These are phyloP conservation scores for Zygosaccharomyces siamensis DNA, from an alignment of 805 yeast genomes.

Conservation along the genomic window DNA sequence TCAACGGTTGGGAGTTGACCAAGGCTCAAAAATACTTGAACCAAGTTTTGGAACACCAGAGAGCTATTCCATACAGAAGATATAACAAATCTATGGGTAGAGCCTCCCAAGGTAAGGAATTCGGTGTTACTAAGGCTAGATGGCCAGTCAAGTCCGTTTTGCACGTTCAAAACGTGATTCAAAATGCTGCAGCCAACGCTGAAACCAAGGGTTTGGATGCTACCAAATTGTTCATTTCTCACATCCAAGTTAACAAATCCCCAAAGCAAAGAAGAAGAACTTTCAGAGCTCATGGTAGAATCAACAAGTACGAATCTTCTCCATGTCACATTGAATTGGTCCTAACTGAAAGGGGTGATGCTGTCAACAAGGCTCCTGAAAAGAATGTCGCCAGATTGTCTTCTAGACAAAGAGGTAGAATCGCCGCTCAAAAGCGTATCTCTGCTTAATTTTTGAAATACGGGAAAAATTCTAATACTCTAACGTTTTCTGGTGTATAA, in stretches of 20 bases:
- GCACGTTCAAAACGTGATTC: conserved; percentile 88
- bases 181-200: conserved; percentile 98
- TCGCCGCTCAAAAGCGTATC: conserved; percentile 82
- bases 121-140: conserved; percentile 99
- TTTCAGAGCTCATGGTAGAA: conserved; percentile 99
- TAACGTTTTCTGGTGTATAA: conserved; percentile 8
- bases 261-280: conserved; percentile 99
- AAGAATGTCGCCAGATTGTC: conserved; percentile 64
- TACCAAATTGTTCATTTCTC: conserved; percentile 88
- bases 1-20: conserved; percentile 95
- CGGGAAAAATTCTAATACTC: conserved; percentile 4
- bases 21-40: conserved; percentile 93
- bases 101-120: conserved; percentile 99
- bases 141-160: conserved; percentile 99
- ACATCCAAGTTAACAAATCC: conserved; percentile 99
- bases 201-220: conserved; percentile 98
- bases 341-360: conserved; percentile 92
- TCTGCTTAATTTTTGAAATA: conserved; percentile 45
- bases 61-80: conserved; percentile 99
- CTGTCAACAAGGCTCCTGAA: conserved; percentile 86
- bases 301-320: conserved; percentile 97
- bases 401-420: conserved; percentile 90
- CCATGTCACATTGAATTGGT: conserved; percentile 99
- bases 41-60: conserved; percentile 95
- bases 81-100: conserved; percentile 95